Conservation (phyloP, 2,329 filamentous ascomycete genomes). For the Huntiella savannae region DNA sequence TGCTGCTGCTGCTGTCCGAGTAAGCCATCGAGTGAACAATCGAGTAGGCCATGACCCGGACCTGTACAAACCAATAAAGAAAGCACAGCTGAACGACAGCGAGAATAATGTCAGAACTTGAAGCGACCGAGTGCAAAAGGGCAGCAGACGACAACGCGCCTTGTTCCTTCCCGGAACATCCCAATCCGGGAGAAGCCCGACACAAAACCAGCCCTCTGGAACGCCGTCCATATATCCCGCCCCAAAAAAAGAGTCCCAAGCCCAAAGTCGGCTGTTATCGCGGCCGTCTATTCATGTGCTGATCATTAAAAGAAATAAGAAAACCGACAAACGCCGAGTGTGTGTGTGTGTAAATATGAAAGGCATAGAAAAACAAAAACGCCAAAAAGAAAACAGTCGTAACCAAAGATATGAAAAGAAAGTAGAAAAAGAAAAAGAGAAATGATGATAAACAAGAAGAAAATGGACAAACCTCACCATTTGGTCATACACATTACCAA, state of each 20-base stretch:
- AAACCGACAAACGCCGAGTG: conserved; percentile 7
- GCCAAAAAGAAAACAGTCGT: conserved; percentile 10
- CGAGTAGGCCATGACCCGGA: too few species aligned
- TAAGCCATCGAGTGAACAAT: neutral
- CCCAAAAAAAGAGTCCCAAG: neutral
- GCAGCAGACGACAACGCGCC: too few species aligned
- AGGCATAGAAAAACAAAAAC: conserved; percentile 12
- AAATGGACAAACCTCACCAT: neutral
- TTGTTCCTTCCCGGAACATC: too few species aligned
- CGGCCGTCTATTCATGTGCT: too few species aligned
- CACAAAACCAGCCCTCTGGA: too few species aligned
- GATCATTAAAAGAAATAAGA: conserved; percentile 1
- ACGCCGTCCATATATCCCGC: too few species aligned
- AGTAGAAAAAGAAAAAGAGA: conserved; percentile 1
- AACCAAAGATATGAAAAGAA: conserved; percentile 12
- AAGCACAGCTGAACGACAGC: too few species aligned
- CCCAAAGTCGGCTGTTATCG: too few species aligned
- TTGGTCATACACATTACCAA: conserved; percentile 6
- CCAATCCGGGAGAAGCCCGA: too few species aligned
- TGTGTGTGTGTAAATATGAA: neutral
- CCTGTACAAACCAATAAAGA: too few species aligned
- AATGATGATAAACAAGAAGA: neutral
- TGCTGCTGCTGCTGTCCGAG: conserved; percentile 1
- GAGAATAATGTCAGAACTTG: too few species aligned
- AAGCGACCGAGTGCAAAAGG: too few species aligned